A percentile compares a stretch with the other conserved stretches of the same genome.
phyloP scores from a whole-genome alignment of 768 basidiomycete genomes.

The Leucocoprinus sp. region DNA sequence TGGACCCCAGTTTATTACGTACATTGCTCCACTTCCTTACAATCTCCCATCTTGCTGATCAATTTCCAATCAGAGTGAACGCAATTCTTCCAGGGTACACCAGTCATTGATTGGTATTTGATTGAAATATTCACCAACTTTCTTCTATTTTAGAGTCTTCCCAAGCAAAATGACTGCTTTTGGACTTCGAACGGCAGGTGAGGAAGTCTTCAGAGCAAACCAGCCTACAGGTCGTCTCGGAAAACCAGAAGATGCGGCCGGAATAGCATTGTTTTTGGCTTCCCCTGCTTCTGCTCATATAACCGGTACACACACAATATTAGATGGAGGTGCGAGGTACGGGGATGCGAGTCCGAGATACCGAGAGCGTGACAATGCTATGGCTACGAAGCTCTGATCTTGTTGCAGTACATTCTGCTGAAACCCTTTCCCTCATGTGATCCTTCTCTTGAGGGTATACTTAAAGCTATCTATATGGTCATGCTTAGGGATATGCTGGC shows the following conservation, averaged over 20 bases:
- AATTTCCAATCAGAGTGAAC: conserved; percentile 48
- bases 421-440: too few species aligned
- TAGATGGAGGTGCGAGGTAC: conserved; percentile 67
- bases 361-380: conserved; percentile 17
- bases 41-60: not conserved
- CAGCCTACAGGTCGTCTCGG: conserved; percentile 73
- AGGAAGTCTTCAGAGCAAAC: conserved; percentile 36
- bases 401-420: too few species aligned
- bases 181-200: conserved; percentile 48
- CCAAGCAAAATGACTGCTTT: conserved; percentile 82
- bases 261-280: conserved; percentile 59
- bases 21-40: conserved; percentile 21
- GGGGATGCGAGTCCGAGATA: conserved; percentile 52
- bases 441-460: too few species aligned
- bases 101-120: not conserved
- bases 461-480: too few species aligned
- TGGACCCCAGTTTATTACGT: conserved; percentile 55
- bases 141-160: conserved; percentile 36
- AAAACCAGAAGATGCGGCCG: conserved; percentile 58
- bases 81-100: conserved; percentile 73
- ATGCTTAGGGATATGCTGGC: too few species aligned
- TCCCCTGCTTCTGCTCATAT: conserved; percentile 68
- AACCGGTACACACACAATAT: conserved; percentile 61
- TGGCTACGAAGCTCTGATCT: conserved; percentile 27
- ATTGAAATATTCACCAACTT: not conserved